A percentile compares a stretch with the other conserved stretches of the same genome.
phyloP scores from a whole-genome alignment of 2,329 filamentous ascomycete genomes.

The Xylariomycetidae sp. region DNA sequence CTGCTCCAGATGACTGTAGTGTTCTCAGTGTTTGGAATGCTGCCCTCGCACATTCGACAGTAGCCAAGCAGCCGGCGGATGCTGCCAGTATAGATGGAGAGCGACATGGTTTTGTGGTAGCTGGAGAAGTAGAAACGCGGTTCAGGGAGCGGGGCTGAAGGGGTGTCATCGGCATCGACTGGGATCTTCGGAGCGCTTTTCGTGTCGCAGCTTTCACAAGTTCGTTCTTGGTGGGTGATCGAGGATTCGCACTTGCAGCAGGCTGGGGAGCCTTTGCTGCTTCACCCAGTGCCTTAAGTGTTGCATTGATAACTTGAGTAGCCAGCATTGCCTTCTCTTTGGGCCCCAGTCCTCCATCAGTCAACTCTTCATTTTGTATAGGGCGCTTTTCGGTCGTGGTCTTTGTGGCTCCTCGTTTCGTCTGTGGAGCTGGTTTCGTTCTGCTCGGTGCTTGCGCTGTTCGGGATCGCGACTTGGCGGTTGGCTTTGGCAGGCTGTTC shows the following conservation, averaged over 20 bases:
- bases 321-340: slow-evolving; percentile 63
- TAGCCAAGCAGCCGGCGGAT: slow-evolving; percentile 45
- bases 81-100: slow-evolving; percentile 16
- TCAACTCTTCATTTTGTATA: slow-evolving; percentile 15
- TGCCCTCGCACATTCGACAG: slow-evolving; percentile 62
- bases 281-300: slow-evolving; percentile 63
- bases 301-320: slow-evolving; percentile 65
- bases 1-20: slow-evolving; percentile 46
- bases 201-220: slow-evolving; percentile 29
- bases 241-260: slow-evolving; percentile 22
- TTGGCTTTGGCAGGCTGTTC: slow-evolving; percentile 22
- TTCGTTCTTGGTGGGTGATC: slow-evolving; percentile 30
- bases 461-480: slow-evolving; percentile 26
- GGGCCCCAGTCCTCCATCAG: slow-evolving; percentile 38
- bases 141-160: slow-evolving; percentile 57
- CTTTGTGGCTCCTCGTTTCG: slow-evolving; percentile 4
- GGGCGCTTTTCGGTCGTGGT: slow-evolving; percentile 5
- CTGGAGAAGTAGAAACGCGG: slow-evolving; percentile 50
- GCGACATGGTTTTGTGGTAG: slow-evolving; percentile 28
- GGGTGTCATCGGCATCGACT: slow-evolving; percentile 53
- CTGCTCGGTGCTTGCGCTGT: slow-evolving; percentile 17
- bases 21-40: slow-evolving; percentile 61
- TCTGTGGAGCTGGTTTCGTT: slow-evolving; percentile 11
- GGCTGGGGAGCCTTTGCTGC: slow-evolving; percentile 50
- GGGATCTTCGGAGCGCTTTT: slow-evolving; percentile 47